Conservation (phyloP, 768 basidiomycete species). For the Mycena latifolia region DNA sequence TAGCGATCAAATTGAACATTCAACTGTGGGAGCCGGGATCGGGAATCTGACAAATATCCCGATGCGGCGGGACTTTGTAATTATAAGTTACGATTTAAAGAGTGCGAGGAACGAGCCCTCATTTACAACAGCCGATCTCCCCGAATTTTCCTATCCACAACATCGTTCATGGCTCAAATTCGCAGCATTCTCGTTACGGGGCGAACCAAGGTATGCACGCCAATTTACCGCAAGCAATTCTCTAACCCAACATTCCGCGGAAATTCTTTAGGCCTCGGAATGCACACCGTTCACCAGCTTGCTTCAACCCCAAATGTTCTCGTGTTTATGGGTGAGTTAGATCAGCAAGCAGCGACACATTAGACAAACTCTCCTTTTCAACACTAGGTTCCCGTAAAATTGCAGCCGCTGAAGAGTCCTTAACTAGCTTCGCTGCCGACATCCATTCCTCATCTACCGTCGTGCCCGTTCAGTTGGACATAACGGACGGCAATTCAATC, state of each 20-base stretch:
- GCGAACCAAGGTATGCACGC: conserved; percentile 15
- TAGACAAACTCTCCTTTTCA: neutral
- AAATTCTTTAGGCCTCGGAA: no score
- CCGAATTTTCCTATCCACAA: no score
- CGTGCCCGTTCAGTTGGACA: conserved; percentile 24
- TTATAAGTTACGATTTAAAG: no score
- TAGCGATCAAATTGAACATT: no score
- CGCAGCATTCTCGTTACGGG: conserved; percentile 15
- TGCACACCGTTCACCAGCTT: no score
- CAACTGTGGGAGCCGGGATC: no score
- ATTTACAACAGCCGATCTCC: no score
- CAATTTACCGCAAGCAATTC: no score
- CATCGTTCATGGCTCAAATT: neutral
- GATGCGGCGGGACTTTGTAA: no score
- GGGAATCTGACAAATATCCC: no score
- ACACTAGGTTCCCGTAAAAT: conserved; percentile 20
- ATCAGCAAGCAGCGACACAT: neutral
- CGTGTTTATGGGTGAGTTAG: conserved; percentile 31
- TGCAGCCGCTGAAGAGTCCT: conserved; percentile 12
- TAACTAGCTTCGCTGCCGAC: conserved; percentile 7
- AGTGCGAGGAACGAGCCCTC: no score
- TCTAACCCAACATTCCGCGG: conserved; percentile 14
- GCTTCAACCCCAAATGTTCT: conserved; percentile 10
- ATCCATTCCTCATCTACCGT: conserved; percentile 22
- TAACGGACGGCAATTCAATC: conserved; percentile 22